Conservation (phyloP, 2,329 filamentous ascomycete genomes). For the Triangularia setosa region DNA sequence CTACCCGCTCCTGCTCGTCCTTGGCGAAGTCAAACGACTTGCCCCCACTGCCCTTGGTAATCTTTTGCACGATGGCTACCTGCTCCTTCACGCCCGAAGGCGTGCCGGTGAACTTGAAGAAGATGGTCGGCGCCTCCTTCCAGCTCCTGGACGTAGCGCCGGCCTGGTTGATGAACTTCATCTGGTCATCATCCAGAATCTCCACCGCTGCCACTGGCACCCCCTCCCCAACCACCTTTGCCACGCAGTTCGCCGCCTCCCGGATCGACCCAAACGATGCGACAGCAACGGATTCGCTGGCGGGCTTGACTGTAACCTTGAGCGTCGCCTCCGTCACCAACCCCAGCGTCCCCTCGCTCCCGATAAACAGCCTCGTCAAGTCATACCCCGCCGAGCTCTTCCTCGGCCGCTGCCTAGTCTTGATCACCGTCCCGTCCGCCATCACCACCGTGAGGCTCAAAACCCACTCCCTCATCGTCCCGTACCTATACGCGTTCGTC, state of each 20-base stretch:
- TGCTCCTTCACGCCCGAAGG: constrained; percentile 72
- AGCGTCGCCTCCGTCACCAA: constrained; percentile 87
- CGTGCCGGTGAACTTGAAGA: constrained; percentile 81
- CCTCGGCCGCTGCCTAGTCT: constrained; percentile 80
- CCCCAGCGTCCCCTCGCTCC: constrained; percentile 86
- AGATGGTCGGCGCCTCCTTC: constrained; percentile 71
- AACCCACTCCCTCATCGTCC: constrained; percentile 95
- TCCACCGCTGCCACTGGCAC: constrained; percentile 89
- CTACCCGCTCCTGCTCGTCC: constrained; percentile 63
- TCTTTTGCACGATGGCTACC: constrained; percentile 59
- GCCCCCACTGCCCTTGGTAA: constrained; percentile 59
- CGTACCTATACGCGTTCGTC: constrained; percentile 88
- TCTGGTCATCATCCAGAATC: constrained; percentile 88
- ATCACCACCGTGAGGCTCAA: constrained; percentile 81
- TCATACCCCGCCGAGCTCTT: constrained; percentile 93
- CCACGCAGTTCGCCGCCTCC: constrained; percentile 73
- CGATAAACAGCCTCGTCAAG: constrained; percentile 83
- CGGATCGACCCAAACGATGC: constrained; percentile 57
- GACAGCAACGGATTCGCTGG: constrained; percentile 76
- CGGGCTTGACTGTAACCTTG: constrained; percentile 78
- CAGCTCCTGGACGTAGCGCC: constrained; percentile 64
- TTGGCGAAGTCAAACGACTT: constrained; percentile 75
- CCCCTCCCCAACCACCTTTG: constrained; percentile 72
- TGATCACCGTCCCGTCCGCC: constrained; percentile 85
- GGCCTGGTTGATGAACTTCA: constrained; percentile 64